phyloP scores from a whole-genome alignment of 805 yeast genomes.

The Teunomyces atbi region DNA sequence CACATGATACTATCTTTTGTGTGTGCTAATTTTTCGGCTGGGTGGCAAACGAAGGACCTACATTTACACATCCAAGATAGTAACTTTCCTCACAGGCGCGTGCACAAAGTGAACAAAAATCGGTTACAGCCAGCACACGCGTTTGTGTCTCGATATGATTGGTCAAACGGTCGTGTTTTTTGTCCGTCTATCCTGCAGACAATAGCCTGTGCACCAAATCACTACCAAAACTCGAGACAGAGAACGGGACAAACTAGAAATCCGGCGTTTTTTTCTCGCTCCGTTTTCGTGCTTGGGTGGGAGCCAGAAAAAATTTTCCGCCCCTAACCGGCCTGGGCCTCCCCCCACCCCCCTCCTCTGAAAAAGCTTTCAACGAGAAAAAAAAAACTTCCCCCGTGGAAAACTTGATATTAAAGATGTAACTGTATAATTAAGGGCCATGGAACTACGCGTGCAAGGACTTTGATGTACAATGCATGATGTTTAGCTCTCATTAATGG shows the following conservation, averaged over 20 bases:
- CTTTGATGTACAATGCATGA: no score
- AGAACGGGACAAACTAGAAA: constrained; percentile 17
- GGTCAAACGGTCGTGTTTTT: neutral
- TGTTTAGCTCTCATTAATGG: neutral
- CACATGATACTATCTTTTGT: neutral
- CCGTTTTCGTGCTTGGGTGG: neutral
- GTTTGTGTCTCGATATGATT: constrained; percentile 1
- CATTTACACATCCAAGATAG: neutral
- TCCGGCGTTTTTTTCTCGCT: constrained; percentile 15
- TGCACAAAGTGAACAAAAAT: neutral
- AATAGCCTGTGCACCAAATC: neutral
- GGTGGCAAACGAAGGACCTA: neutral
- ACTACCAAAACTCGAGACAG: neutral
- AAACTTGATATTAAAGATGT: neutral
- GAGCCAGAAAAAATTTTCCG: constrained; percentile 1
- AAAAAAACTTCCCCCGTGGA: neutral
- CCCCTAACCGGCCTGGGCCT: neutral
- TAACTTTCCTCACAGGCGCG: neutral
- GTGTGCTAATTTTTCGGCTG: neutral
- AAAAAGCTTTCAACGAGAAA: neutral
- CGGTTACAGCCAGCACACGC: constrained; percentile 5
- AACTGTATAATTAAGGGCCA: no score
- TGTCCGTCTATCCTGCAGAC: neutral
- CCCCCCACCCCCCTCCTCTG: neutral
- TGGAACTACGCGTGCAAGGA: no score